phyloP scores from a whole-genome alignment of 1,284 basidiomycete genomes.

The Cystobasidium pallidum region DNA sequence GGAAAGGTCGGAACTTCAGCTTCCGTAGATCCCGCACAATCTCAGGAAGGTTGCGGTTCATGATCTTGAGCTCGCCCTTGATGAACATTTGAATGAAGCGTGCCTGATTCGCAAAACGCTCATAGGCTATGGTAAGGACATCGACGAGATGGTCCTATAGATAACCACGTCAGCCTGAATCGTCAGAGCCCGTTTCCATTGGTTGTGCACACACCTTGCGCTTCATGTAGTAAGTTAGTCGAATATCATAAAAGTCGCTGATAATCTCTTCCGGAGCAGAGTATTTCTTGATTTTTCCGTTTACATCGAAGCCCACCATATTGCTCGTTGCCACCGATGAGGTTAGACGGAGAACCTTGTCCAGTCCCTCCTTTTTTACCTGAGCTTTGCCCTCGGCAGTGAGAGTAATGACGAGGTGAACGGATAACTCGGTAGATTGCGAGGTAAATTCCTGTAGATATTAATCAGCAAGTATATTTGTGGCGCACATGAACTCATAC shows the following conservation, averaged over 20 bases:
- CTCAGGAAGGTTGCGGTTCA: conserved; percentile 86
- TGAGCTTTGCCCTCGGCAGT: conserved; percentile 77
- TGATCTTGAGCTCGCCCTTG: conserved; percentile 80
- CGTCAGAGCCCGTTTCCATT: too few relatives aligned
- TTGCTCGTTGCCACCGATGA: conserved; percentile 84
- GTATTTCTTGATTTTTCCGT: conserved; percentile 96
- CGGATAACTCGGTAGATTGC: conserved; percentile 73
- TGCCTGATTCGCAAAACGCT: conserved; percentile 90
- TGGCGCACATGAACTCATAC: conserved; percentile 37
- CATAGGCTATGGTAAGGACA: conserved; percentile 79
- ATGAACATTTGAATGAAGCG: conserved; percentile 98
- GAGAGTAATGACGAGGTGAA: conserved; percentile 89
- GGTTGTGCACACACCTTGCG: conserved; percentile 86
- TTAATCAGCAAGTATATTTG: neutral
- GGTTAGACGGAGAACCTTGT: conserved; percentile 89
- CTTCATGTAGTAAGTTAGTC: conserved; percentile 88
- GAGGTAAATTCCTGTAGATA: conserved; percentile 28
- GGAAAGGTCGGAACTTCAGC: conserved; percentile 86
- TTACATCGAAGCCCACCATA: conserved; percentile 98
- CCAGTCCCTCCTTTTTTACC: conserved; percentile 83
- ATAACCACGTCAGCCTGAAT: too few relatives aligned
- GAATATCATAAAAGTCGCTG: conserved; percentile 88
- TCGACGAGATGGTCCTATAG: conserved; percentile 78
- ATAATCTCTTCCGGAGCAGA: conserved; percentile 86
- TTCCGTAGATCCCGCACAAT: conserved; percentile 83